Evolutionary conservation across 2,329 filamentous ascomycete genomes (phyloP), one percentile per base, ranked within the genome.

Genomic region (Diaporthe destruens): DNA sequence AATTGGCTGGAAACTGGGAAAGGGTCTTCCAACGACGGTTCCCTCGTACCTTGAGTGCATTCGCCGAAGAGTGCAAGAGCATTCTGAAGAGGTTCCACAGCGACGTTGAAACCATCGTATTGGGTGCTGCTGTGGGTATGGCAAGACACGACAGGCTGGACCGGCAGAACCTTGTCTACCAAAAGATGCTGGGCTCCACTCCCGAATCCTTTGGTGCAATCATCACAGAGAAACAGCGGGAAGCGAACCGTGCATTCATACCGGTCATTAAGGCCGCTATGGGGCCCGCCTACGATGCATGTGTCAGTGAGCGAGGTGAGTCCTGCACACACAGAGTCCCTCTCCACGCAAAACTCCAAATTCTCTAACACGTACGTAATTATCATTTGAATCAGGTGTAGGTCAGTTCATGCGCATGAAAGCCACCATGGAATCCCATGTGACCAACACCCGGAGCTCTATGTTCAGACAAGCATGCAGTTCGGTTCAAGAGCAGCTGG

Each of bases 321-420:
- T n/a, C n/a, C n/a, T n/a, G n/a, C n/a, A n/a, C n/a, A n/a, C n/a
- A n/a, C n/a, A n/a, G n/a, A n/a, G n/a, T n/a, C n/a, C n/a, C n/a
- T n/a, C n/a, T n/a, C n/a, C n/a, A n/a, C n/a, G n/a, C n/a, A n/a
- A n/a, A n/a, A n/a, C n/a, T n/a, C n/a, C n/a, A n/a, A n/a, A n/a
- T n/a, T n/a, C n/a, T n/a, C n/a, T n/a, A n/a, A n/a, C n/a, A n/a
- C n/a, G n/a, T n/a, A n/a, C n/a, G n/a, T n/a, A n/a, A n/a, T n/a
- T n/a, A n/a, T n/a, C n/a, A n/a, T n/a, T n/a, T n/a, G n/a, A n/a
- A 23, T 32, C 42, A 81, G 83, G 86, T 5, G 5, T 49, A 0
- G 88, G 89, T 3, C 81, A 78, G 14, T 89, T 81, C 76, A 79
- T 71, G 47, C 83, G 88, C 2, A 91, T 91, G 86, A 90, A 89